A percentile compares a stretch with the other conserved stretches of the same genome.
Conservation (phyloP, 2,329 filamentous ascomycete species). For the Aspergillaceae sp. region DNA sequence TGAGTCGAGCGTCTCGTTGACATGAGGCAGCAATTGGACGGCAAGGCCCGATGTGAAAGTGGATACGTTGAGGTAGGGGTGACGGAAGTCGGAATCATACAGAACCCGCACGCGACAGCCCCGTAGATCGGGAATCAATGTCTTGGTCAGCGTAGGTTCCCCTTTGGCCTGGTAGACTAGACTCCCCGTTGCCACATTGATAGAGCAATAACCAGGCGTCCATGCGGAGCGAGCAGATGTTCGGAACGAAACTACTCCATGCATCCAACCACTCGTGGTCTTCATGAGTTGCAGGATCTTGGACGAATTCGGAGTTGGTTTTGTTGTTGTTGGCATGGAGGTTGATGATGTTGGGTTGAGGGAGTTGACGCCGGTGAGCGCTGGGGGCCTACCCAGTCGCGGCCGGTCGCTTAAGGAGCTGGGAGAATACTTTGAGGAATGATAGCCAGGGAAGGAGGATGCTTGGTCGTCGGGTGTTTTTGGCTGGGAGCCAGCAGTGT, state of each 20-base stretch:
- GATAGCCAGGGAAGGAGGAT: slow-evolving; percentile 32
- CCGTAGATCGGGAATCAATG: slow-evolving; percentile 41
- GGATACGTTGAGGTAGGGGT: slow-evolving; percentile 41
- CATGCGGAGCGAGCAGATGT: slow-evolving; percentile 35
- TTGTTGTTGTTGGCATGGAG: slow-evolving; percentile 31
- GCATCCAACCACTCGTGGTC: slow-evolving; percentile 44
- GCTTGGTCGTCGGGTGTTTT: slow-evolving; percentile 32
- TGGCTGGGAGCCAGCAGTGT: slow-evolving; percentile 24
- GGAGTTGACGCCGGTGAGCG: not conserved
- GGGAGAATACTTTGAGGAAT: slow-evolving; percentile 35
- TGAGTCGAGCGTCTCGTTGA: slow-evolving; percentile 44
- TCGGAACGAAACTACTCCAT: slow-evolving; percentile 45
- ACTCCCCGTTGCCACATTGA: slow-evolving; percentile 43
- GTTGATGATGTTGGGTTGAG: not conserved
- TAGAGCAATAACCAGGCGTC: slow-evolving; percentile 45
- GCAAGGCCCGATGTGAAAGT: slow-evolving; percentile 41
- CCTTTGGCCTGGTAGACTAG: slow-evolving; percentile 45
- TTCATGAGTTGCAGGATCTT: slow-evolving; percentile 46
- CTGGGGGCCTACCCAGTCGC: slow-evolving; percentile 18
- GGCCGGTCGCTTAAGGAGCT: slow-evolving; percentile 27
- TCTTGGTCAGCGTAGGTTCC: slow-evolving; percentile 40
- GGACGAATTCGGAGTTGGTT: slow-evolving; percentile 36
- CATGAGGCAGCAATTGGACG: slow-evolving; percentile 41
- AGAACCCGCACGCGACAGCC: slow-evolving; percentile 43
- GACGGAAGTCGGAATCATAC: slow-evolving; percentile 38